These are phyloP conservation scores for Aspergillus conjunctus DNA, from an alignment of 495 filamentous ascomycete species.

Conservation along the genomic window DNA sequence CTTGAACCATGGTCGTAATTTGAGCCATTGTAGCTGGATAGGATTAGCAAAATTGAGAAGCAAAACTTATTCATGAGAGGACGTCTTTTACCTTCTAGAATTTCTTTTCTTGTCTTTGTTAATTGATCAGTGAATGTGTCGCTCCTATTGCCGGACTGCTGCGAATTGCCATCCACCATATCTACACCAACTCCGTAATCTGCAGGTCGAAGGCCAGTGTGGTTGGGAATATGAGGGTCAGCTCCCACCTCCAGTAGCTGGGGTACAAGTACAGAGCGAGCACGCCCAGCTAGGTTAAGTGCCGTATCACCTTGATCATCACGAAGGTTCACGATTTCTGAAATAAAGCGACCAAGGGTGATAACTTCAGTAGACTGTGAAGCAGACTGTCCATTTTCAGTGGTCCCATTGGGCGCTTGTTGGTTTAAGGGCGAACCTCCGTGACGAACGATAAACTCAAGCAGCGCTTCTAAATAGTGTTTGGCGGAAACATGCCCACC, in stretches of 20 bases:
- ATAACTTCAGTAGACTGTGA: conserved; percentile 60
- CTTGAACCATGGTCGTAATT: conserved; percentile 46
- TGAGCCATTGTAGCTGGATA: conserved; percentile 66
- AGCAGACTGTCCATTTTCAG: conserved; percentile 30
- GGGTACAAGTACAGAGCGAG: conserved; percentile 89
- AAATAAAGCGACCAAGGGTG: conserved; percentile 85
- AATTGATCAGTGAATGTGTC: conserved; percentile 67
- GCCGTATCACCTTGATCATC: conserved; percentile 94
- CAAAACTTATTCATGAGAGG: background rate
- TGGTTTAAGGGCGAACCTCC: conserved; percentile 67
- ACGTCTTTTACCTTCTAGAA: conserved; percentile 41
- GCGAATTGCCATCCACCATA: conserved; percentile 51
- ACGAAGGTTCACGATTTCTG: conserved; percentile 90
- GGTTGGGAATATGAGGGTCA: conserved; percentile 84
- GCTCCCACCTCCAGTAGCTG: conserved; percentile 93
- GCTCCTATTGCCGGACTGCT: conserved; percentile 47
- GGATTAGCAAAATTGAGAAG: conserved; percentile 25
- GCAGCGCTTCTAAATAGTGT: conserved; percentile 89
- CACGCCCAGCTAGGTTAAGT: conserved; percentile 86
- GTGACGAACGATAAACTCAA: conserved; percentile 90
- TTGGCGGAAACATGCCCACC: conserved; percentile 75
- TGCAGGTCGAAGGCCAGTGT: conserved; percentile 77
- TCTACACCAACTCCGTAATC: conserved; percentile 92
- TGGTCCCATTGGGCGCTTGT: conserved; percentile 36
- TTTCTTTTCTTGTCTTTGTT: conserved; percentile 50